Evolutionary conservation across 2,329 filamentous ascomycete species (phyloP), one percentile per base, ranked within the genome.

Genomic region (Lomentospora prolificans): DNA sequence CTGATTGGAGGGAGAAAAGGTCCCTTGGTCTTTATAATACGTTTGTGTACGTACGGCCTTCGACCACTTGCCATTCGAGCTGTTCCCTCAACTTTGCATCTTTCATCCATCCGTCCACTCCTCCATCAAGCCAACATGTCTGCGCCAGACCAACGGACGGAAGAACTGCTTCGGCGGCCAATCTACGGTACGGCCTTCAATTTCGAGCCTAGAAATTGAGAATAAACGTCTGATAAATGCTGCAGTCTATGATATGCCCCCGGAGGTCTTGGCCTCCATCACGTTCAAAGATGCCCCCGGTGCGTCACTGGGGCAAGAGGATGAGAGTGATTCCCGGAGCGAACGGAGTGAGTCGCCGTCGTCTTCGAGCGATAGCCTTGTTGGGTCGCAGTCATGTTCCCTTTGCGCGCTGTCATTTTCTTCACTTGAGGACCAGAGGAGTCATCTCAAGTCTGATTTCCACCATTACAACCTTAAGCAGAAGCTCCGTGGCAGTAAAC

Each of bases 381-480:
- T 80, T 36, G 81, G 82, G 8, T 79, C 87, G 4, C 90, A 88
- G 57, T 81, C 89, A 12, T 99, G 94, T 39, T 83, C 85, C 1
- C 77, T 97, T 3, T 99, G 94, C 70, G 76, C 78, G 39, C 77
- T 90, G 36, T 75, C 79, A 4, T 96, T 95, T 64, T 65, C 77
- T 30, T 85, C 78, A 8, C 78, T 95, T 6, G 77, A 84, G 58
- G 92, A 97, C 59, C 92, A 97, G 67, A 82, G 89, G 59, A 80
- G 82, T 58, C 94, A 99, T 70, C 84, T 89, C 57, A 87, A 89
- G 64, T 96, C 92, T 8, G 94, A 99, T 65, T 77, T 95, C 51
- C 94, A 99, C 69, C 81, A 86, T 61, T 99, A 96, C 72, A 99
- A 99, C 67, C 72, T 97, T 59, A 97, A 96, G 71, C 88, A 92